These are phyloP conservation scores for Pueraria montana DNA, from an alignment of 306 rosid species.

Conservation along the genomic window DNA sequence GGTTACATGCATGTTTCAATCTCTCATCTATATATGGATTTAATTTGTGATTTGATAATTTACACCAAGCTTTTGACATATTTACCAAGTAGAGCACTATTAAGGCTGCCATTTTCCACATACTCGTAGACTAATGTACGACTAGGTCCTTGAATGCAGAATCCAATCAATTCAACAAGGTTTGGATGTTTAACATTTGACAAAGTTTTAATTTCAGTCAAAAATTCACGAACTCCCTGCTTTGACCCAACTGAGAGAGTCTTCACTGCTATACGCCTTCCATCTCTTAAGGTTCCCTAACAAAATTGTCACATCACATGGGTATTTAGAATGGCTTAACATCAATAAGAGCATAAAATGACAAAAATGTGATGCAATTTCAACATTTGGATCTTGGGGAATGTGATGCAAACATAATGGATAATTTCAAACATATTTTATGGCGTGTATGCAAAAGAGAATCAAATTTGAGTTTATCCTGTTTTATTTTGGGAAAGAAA, in stretches of 20 bases:
- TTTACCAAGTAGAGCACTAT: constrained; percentile 78
- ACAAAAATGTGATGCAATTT: constrained; percentile 34
- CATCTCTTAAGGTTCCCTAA: constrained; percentile 79
- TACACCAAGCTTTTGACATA: constrained; percentile 26
- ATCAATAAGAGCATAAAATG: constrained; percentile 16
- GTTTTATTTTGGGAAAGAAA: not conserved
- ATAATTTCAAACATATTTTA: no score
- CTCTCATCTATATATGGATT: constrained; percentile 13
- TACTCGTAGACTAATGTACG: constrained; percentile 89
- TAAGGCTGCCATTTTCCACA: constrained; percentile 84
- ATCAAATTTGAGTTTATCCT: not conserved
- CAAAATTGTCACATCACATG: constrained; percentile 49
- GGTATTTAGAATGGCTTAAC: constrained; percentile 23
- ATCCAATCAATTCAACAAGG: constrained; percentile 93
- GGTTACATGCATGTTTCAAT: not conserved
- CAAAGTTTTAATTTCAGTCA: constrained; percentile 80
- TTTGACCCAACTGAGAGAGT: constrained; percentile 84
- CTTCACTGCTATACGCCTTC: constrained; percentile 83
- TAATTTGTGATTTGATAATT: constrained; percentile 29
- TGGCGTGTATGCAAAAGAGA: not conserved
- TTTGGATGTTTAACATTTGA: constrained; percentile 85
- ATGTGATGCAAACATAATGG: no score
- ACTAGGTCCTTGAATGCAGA: constrained; percentile 73
- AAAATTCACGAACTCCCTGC: constrained; percentile 91
- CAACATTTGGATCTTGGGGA: no score